Percentiles rank a stretch among this genome's conserved stretches.
Conservation (phyloP, 805 yeast genomes). For the Metschnikowia anglica region DNA sequence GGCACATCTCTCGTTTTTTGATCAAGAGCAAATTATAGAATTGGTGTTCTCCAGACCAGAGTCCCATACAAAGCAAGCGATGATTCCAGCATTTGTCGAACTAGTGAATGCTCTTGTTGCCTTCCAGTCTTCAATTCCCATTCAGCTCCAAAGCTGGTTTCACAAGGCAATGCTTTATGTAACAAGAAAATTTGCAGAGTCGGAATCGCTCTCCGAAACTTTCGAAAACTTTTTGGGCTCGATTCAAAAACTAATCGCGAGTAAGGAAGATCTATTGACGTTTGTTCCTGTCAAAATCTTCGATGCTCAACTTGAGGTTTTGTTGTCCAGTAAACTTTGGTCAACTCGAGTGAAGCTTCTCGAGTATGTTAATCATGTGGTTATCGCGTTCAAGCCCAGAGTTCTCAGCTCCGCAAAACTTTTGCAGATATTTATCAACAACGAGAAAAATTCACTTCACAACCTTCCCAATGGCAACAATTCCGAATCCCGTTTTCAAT, state of each 20-base stretch:
- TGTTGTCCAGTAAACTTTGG: constrained; percentile 51
- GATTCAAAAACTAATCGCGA: constrained; percentile 19
- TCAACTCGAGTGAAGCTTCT: constrained; percentile 40
- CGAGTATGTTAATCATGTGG: constrained; percentile 42
- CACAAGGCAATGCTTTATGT: constrained; percentile 57
- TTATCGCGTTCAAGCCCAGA: constrained; percentile 35
- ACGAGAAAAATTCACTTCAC: constrained; percentile 40
- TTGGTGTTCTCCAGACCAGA: constrained; percentile 25
- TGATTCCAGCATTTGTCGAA: constrained; percentile 28
- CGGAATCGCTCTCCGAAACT: constrained; percentile 24
- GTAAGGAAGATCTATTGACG: constrained; percentile 26
- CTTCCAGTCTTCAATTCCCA: constrained; percentile 19
- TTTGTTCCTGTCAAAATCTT: constrained; percentile 46
- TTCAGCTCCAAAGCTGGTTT: constrained; percentile 47
- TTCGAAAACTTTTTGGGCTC: constrained; percentile 33
- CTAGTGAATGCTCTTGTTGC: constrained; percentile 22
- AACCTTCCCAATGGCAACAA: constrained; percentile 24
- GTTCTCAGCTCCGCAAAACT: constrained; percentile 48
- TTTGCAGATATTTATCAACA: constrained; percentile 63
- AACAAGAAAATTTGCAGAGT: constrained; percentile 64
- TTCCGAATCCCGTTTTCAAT: constrained; percentile 35
- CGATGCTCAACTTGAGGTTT: constrained; percentile 65
- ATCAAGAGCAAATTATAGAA: constrained; percentile 16
- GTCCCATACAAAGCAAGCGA: constrained; percentile 29
- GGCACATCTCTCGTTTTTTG: constrained; percentile 11